Conservation (phyloP, 176 grass and related monocot species). For the Oryza meridionalis region DNA sequence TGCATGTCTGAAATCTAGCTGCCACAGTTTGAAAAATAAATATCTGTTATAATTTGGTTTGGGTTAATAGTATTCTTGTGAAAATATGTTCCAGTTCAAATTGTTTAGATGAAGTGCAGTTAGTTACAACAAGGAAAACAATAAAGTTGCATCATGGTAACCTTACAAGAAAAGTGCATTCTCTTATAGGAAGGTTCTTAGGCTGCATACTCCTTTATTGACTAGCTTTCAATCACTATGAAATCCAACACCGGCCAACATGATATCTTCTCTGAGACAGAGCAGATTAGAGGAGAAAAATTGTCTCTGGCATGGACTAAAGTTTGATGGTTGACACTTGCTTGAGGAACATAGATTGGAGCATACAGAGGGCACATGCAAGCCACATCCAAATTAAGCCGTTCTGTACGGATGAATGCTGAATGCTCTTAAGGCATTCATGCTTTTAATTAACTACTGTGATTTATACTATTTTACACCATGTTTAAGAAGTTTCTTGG, state of each 20-base stretch:
- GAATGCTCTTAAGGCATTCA: too few relatives aligned
- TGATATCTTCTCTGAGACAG: not conserved
- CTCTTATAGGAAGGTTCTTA: not conserved
- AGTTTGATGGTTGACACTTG: not conserved
- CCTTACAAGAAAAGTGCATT: not conserved
- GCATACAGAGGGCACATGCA: too few relatives aligned
- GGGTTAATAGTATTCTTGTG: not conserved
- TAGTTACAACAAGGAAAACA: not conserved
- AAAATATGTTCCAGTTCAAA: not conserved
- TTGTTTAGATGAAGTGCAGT: not conserved
- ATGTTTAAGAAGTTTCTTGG: too few relatives aligned
- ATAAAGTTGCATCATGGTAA: not conserved
- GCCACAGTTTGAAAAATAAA: not conserved
- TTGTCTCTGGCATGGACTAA: not conserved
- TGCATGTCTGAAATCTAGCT: not conserved
- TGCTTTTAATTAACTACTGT: too few relatives aligned
- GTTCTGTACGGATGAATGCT: too few relatives aligned
- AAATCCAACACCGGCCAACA: not conserved
- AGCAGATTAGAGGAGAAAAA: not conserved
- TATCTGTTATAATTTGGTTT: not conserved
- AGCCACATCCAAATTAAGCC: too few relatives aligned
- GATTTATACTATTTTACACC: too few relatives aligned
- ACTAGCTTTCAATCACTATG: not conserved
- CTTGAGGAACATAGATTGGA: too few relatives aligned
- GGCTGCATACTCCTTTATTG: not conserved